A percentile compares a stretch with the other conserved stretches of the same genome.
Conservation (phyloP, 2,329 filamentous ascomycete genomes). For the Neofusicoccum sp. region DNA sequence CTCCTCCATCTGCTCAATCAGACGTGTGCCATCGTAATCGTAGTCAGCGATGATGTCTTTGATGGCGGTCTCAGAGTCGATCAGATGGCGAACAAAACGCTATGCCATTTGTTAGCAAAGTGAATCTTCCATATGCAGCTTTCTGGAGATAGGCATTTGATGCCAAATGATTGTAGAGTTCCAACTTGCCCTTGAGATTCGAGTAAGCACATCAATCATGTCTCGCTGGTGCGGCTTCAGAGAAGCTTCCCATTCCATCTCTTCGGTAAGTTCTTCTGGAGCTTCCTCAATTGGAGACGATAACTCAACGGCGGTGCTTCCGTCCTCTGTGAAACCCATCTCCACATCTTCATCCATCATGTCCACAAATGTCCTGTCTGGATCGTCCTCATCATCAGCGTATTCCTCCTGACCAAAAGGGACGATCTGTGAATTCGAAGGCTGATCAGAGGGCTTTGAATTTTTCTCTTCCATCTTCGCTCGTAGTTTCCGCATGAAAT, state of each 20-base stretch:
- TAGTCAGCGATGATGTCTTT: constrained; percentile 46
- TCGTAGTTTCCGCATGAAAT: constrained; percentile 10
- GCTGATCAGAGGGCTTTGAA: neutral
- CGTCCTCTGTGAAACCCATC: neutral
- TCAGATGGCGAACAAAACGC: constrained; percentile 45
- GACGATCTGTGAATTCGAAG: neutral
- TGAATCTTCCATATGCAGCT: neutral
- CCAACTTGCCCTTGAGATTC: constrained; percentile 29
- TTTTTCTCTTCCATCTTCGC: constrained; percentile 16
- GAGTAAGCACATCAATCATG: constrained; percentile 38
- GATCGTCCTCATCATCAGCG: neutral
- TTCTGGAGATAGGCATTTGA: neutral
- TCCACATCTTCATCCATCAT: constrained; percentile 19
- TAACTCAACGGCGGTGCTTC: neutral
- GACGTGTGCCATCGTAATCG: constrained; percentile 40
- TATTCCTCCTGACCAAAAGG: neutral
- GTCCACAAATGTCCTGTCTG: constrained; percentile 29
- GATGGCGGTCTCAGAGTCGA: constrained; percentile 47
- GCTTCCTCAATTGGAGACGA: neutral
- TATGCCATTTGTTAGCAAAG: constrained; percentile 23
- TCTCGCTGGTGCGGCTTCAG: constrained; percentile 40
- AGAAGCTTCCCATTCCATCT: constrained; percentile 38
- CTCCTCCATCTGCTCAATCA: constrained; percentile 44
- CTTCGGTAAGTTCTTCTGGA: constrained; percentile 25
- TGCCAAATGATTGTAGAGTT: neutral